Evolutionary conservation across 345 rosid genomes (phyloP).

Genomic region (Syzygium aromaticum): DNA sequence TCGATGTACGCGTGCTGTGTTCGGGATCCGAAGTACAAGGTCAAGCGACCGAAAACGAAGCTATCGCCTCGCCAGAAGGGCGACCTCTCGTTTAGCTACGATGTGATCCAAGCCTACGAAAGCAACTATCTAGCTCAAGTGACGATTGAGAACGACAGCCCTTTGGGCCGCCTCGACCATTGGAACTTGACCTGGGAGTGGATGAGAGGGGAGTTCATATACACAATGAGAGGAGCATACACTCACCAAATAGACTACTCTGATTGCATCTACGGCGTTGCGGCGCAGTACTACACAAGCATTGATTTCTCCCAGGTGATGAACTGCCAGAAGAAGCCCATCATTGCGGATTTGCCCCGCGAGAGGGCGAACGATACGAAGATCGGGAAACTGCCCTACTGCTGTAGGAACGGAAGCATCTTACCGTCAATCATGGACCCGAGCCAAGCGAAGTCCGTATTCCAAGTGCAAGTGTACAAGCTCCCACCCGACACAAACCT

Average conservation of each 20-base stretch:
- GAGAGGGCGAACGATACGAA: constrained; percentile 34
- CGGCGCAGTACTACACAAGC: constrained; percentile 41
- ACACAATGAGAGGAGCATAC: constrained; percentile 78
- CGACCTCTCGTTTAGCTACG: constrained; percentile 58
- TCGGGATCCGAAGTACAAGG: constrained; percentile 52
- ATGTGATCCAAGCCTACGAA: constrained; percentile 52
- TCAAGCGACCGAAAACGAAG: constrained; percentile 28
- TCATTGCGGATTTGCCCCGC: constrained; percentile 65
- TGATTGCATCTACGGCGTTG: constrained; percentile 54
- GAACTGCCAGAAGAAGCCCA: constrained; percentile 64
- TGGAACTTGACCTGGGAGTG: constrained; percentile 97
- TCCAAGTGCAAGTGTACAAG: constrained; percentile 75
- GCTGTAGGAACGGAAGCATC: constrained; percentile 72
- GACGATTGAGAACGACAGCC: constrained; percentile 60
- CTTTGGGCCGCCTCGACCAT: constrained; percentile 69
- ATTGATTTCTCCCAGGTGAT: constrained; percentile 65
- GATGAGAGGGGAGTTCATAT: constrained; percentile 81
- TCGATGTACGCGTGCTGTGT: constrained; percentile 67
- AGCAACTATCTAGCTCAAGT: constrained; percentile 82
- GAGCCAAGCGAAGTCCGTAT: constrained; percentile 39
- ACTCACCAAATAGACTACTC: constrained; percentile 40
- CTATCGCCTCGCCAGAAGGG: constrained; percentile 40
- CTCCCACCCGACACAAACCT: constrained; percentile 61
- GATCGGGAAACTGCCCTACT: constrained; percentile 56
- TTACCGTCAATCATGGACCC: constrained; percentile 63